A percentile compares a stretch with the other conserved stretches of the same genome.
Conservation (phyloP, 2,329 filamentous ascomycete genomes). For the Phaeomoniella chlamydospora region DNA sequence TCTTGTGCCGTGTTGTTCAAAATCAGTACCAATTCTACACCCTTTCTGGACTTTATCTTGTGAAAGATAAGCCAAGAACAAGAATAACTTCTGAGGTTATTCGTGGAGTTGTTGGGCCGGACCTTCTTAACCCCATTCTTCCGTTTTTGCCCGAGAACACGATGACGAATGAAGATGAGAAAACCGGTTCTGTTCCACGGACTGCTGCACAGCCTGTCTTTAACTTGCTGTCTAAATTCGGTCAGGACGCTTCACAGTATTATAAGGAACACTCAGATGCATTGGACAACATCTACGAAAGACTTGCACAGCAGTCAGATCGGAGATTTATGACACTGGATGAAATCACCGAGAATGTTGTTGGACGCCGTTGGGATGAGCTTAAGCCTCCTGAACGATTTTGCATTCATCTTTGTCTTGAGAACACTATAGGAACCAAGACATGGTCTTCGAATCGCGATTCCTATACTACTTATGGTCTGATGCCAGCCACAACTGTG, state of each 20-base stretch:
- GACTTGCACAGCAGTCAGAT: constrained; percentile 21
- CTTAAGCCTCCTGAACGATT: constrained; percentile 18
- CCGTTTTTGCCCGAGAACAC: constrained; percentile 32
- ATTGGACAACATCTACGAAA: constrained; percentile 22
- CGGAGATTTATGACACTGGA: constrained; percentile 19
- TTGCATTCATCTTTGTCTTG: constrained; percentile 19
- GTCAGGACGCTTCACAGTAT: constrained; percentile 17
- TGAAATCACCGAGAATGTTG: constrained; percentile 19
- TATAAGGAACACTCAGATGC: constrained; percentile 17
- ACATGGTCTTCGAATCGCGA: neutral
- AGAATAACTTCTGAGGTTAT: neutral
- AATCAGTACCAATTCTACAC: neutral
- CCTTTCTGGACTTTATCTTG: neutral
- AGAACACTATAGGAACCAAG: constrained; percentile 2
- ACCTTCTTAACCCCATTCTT: constrained; percentile 30
- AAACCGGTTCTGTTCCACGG: constrained; percentile 26
- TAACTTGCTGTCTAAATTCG: constrained; percentile 18
- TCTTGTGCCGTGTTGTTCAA: neutral
- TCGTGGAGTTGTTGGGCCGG: constrained; percentile 26
- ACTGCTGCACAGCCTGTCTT: constrained; percentile 20
- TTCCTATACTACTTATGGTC: constrained; percentile 10
- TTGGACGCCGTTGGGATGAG: constrained; percentile 15
- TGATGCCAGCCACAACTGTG: constrained; percentile 38
- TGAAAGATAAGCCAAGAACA: neutral
- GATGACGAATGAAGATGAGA: constrained; percentile 13